Evolutionary conservation across 441 rosid genomes (phyloP), one percentile per base, ranked within the genome.

Genomic region (Erodium trifolium): DNA sequence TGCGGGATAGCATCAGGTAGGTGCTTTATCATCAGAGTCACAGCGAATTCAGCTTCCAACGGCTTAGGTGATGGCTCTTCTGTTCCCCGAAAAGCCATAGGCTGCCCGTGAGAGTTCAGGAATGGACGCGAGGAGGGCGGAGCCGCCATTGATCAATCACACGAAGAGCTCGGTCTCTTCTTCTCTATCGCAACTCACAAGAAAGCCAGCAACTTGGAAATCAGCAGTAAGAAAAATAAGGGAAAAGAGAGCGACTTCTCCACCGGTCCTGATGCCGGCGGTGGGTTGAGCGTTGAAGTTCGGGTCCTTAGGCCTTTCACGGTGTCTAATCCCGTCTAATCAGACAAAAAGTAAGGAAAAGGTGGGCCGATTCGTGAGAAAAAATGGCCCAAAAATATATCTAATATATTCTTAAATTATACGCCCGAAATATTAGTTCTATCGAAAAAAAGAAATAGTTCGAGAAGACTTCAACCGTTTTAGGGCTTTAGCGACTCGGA

Each of bases 1-100:
- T 80, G 86, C 67, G 96, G 95, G 29, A 92, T 85, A 29, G 88
- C 91, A 71, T 90, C 96, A 9, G 98, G 96, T 60, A 92, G 92
- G 82, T 92, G 96, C 62, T 82, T 78, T 65, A 91, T 75, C 69
- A 86, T 35, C 41, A 93, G 93, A n/a, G 96, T 87, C 1, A 65
- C 67, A 2, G 31, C 66, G 1, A 71, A 60, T 60, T 77, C 80
- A 8, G 70, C 49, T 73, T 69, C 69, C 0, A 2, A 31, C 16
- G 76, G 67, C 39, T 63, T 68, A 4, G 72, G n/a, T n/a, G 60
- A 35, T 66, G 67, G 34, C 13, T 80, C 76, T 70, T 72, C 85
- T 8, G 29, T 47, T 17, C 71, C 77, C 71, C 77, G 86, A 72
- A 72, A 72, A 16, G 63, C 74, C 29, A 63, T 71, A 16, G 78